Base-by-base conservation (phyloP, 1,139 yeast genomes). In the Kluyveromyces sp. region DNA sequence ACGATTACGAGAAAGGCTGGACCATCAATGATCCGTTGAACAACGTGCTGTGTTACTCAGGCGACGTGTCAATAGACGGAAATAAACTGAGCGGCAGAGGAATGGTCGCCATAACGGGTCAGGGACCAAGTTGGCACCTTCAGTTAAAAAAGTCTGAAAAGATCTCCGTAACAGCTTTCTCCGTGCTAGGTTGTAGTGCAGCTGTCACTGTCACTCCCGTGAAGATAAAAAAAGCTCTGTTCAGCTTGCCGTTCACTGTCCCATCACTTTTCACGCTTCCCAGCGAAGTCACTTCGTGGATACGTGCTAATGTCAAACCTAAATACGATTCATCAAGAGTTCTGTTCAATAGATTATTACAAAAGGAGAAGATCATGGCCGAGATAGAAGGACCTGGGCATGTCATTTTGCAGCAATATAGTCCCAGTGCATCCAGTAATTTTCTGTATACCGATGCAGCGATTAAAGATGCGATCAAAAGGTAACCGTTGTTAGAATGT, bases 321-420 rank as follows among this genome's bases (percentile, higher is more conserved):
- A 40, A 40, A 33, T 48, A 48, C 29, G 49, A 49, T n/a, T 35
- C 33, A 41, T 22, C 50, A 7, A 34, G 44, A 3, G 37, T 46
- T 1, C 44, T 42, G 15, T 41, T 52, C 37, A 42, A 49, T 18
- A 49, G 46, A 20, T 8, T 47, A 2, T 43, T 50, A 18, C 36
- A 42, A 8, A 52, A 47, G 31, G 54, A 53, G 35, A 56, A 50
- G 29, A 32, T 51, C 11, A 55, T 51, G 41, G 54, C 49, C 29
- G 50, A 50, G 39, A 41, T 59, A 7, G 40, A 47, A 36, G 65
- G 65, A 1, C 65, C 65, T 4, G 63, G 64, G 1, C 52, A 51
- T 1, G 40, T 60, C 4, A 49, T 58, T 32, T 33, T 60, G 12
- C 63, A 58, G 36, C 53, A 56, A 7, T 46, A 49, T 15, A 45